phyloP scores from a whole-genome alignment of 331 rosid genomes.

The Quercus lobata region DNA sequence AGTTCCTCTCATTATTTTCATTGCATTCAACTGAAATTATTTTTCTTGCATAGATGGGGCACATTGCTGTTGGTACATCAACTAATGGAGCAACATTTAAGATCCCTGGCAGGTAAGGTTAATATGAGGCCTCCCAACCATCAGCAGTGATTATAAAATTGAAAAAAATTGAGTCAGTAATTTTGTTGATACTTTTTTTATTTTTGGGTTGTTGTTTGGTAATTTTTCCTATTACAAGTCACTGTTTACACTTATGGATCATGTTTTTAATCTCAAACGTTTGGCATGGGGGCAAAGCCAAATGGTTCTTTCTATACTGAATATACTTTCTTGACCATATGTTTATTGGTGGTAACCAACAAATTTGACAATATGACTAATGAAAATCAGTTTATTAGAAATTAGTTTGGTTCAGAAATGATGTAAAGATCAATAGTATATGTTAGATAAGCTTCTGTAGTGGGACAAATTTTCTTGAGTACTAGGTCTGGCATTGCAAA shows the following conservation, averaged over 20 bases:
- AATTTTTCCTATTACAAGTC: not conserved
- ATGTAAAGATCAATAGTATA: not conserved
- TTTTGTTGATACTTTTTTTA: not conserved
- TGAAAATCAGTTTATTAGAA: not conserved
- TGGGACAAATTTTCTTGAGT: not conserved
- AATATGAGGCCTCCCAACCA: not conserved
- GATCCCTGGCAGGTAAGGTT: constrained; percentile 89
- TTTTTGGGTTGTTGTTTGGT: not conserved
- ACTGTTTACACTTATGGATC: not conserved
- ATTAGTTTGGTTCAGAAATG: not conserved
- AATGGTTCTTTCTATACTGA: not conserved
- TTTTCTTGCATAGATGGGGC: constrained; percentile 59
- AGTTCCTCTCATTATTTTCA: not conserved
- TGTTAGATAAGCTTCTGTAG: not conserved
- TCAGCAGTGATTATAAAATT: not conserved
- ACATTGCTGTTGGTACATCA: constrained; percentile 86
- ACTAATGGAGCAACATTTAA: constrained; percentile 95
- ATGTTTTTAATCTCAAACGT: not conserved
- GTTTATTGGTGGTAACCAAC: not conserved
- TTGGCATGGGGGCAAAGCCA: not conserved
- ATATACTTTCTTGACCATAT: not conserved
- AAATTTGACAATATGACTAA: not conserved
- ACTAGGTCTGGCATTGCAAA: not conserved
- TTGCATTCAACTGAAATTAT: constrained; percentile 7
- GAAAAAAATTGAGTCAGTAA: not conserved